A percentile compares a stretch with the other conserved stretches of the same genome.
Conservation (phyloP, 345 rosid species). For the Citrus cavaleriei region DNA sequence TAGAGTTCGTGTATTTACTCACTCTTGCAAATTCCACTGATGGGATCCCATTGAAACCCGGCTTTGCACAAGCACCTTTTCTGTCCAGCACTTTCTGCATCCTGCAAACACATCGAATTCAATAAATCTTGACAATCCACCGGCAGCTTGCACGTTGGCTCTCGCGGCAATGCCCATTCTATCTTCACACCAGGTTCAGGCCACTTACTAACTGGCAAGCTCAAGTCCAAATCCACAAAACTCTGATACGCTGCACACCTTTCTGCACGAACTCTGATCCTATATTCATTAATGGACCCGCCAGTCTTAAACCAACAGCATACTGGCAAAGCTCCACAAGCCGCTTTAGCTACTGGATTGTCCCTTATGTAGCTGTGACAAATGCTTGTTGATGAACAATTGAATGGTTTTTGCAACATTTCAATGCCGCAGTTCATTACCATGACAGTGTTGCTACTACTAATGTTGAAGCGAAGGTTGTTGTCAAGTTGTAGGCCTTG, state of each 20-base stretch:
- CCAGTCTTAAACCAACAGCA: constrained; percentile 39
- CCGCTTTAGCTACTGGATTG: not conserved
- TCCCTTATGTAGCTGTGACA: constrained; percentile 35
- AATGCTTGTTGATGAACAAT: constrained; percentile 33
- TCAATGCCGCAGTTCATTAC: constrained; percentile 32
- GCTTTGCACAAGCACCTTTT: constrained; percentile 34
- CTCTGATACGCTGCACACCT: constrained; percentile 37
- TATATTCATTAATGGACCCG: constrained; percentile 27
- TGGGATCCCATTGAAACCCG: constrained; percentile 36
- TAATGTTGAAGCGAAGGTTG: constrained; percentile 44
- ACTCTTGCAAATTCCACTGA: constrained; percentile 29
- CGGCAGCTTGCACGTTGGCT: constrained; percentile 32
- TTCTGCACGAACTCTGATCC: constrained; percentile 21
- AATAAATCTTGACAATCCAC: constrained; percentile 41
- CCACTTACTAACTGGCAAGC: constrained; percentile 31
- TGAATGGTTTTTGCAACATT: constrained; percentile 25
- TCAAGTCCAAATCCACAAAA: constrained; percentile 37
- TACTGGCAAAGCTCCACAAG: constrained; percentile 19
- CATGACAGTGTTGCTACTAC: constrained; percentile 41
- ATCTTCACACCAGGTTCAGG: constrained; percentile 40
- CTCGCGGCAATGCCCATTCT: constrained; percentile 37
- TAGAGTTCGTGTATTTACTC: not conserved
- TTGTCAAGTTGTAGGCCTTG: constrained; percentile 27
- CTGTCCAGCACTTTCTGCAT: constrained; percentile 2
- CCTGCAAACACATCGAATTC: constrained; percentile 34